Evolutionary conservation across 129 eudicot species (phyloP), one percentile per base, ranked within the genome.

Genomic region (Sambucus nigra): DNA sequence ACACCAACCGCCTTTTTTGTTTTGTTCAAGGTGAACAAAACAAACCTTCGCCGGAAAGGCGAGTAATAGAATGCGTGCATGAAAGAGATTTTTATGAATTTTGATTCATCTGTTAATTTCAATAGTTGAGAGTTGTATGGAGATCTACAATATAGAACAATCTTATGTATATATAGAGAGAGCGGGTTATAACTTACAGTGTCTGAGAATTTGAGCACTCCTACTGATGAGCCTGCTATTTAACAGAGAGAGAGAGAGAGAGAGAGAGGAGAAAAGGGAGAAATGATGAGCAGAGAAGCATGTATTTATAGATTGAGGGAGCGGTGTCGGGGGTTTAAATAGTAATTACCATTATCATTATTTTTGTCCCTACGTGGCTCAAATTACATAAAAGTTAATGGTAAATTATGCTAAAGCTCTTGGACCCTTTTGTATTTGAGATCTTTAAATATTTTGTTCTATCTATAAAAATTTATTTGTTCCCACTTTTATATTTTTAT

Each of bases 1-100:
- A 47, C 65, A 21, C 64, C 76, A 70, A 72, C 79, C 54, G 69
- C 59, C 64, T 55, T 58, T 67, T 32, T 72, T 65, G 8, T 25
- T 53, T 14, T 41, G 2, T 42, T 20, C 19, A 24, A 7, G 12
- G 51, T 20, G 23, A 5, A 18, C 2, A 47, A 18, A 48, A 32
- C 7, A 5, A 25, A 38, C 17, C 35, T 19, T 11, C 8, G 20
- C 33, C 13, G 25, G 12, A 3, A 50, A 50, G 6, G 5, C 18
- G 32, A 25, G 6, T 3, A 14, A 25, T 2, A 21, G 35, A 29
- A 8, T 3, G 35, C 4, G 35, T 3, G 35, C n/a, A 29, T 29
- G 8, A 29, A 8, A 8, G 38, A 35, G 42, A 15, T 31, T 31
- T 31, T 31, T 35, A 15, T 7, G 1, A 35, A 35, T 7, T 15